phyloP scores from a whole-genome alignment of 768 basidiomycete species.

The Boletus tylopilopsis region DNA sequence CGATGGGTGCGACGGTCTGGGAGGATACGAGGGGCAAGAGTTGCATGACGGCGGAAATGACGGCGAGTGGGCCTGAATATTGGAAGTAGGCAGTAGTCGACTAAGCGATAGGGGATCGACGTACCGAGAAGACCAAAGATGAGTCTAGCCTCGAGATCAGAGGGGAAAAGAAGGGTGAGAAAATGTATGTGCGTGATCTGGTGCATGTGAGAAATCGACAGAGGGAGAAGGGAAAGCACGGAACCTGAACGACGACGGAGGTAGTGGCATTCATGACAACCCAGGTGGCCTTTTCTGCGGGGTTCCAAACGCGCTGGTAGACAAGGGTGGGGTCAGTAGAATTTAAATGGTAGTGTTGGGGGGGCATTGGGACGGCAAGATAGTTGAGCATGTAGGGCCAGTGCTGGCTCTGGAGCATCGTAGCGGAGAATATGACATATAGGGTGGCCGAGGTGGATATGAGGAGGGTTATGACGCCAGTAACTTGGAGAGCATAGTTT shows the following conservation, averaged over 20 bases:
- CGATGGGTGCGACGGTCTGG: conserved; percentile 43
- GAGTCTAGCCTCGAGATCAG: conserved; percentile 78
- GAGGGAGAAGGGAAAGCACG: conserved; percentile 16
- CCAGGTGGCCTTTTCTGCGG: conserved; percentile 71
- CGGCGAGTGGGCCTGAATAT: conserved; percentile 71
- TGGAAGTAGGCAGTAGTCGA: not conserved
- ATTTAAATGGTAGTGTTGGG: conserved; percentile 15
- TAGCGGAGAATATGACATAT: conserved; percentile 62
- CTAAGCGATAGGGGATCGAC: conserved; percentile 13
- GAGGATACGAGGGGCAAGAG: conserved; percentile 60
- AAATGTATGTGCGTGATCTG: conserved; percentile 98
- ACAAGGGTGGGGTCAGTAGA: conserved; percentile 22
- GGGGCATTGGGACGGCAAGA: conserved; percentile 66
- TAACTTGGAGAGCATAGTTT: conserved; percentile 88
- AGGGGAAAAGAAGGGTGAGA: conserved; percentile 91
- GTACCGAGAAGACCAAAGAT: conserved; percentile 80
- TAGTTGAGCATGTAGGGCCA: conserved; percentile 99
- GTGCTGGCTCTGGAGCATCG: conserved; percentile 56
- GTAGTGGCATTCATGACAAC: conserved; percentile 83
- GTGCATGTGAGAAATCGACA: not conserved
- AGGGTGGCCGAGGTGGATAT: conserved; percentile 75
- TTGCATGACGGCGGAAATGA: conserved; percentile 80
- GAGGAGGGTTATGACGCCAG: conserved; percentile 77
- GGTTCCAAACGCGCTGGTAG: conserved; percentile 50
- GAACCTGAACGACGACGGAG: conserved; percentile 82